Percentiles rank a stretch among this genome's conserved stretches.
These are phyloP conservation scores for Actinomortierella ambigua DNA, from an alignment of 371 early-diverging fungal species.

Conservation along the genomic window DNA sequence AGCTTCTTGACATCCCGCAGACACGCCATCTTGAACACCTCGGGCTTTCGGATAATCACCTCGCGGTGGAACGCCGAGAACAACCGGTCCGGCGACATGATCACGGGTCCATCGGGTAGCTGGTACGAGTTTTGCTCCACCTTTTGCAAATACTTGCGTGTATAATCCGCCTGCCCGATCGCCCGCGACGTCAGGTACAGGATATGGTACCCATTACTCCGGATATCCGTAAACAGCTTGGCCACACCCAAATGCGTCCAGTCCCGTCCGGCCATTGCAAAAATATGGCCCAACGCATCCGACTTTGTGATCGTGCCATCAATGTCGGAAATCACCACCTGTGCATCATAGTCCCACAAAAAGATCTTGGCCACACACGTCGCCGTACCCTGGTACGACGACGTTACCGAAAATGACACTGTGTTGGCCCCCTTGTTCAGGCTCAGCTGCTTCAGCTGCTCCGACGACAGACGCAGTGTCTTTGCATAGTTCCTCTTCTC, in stretches of 20 bases:
- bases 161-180: constrained; percentile 93
- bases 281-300: constrained; percentile 97
- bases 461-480: constrained; percentile 85
- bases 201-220: constrained; percentile 96
- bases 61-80: constrained; percentile 95
- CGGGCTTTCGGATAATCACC: constrained; percentile 94
- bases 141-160: constrained; percentile 91
- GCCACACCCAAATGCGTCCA: constrained; percentile 99
- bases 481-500: constrained; percentile 73
- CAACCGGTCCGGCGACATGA: constrained; percentile 98
- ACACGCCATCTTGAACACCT: constrained; percentile 98
- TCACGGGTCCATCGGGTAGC: constrained; percentile 97
- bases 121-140: constrained; percentile 91
- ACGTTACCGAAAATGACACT: constrained; percentile 87
- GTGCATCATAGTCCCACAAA: constrained; percentile 86
- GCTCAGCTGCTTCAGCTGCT: constrained; percentile 80
- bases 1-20: constrained; percentile 90
- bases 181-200: constrained; percentile 97
- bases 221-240: constrained; percentile 94
- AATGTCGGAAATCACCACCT: constrained; percentile 98
- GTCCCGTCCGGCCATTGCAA: constrained; percentile 98
- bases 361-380: constrained; percentile 89
- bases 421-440: constrained; percentile 92
- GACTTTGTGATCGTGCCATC: constrained; percentile 99
- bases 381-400: constrained; percentile 79